Conservation (phyloP, 129 eudicot species). For the Ambrosia trifida region DNA sequence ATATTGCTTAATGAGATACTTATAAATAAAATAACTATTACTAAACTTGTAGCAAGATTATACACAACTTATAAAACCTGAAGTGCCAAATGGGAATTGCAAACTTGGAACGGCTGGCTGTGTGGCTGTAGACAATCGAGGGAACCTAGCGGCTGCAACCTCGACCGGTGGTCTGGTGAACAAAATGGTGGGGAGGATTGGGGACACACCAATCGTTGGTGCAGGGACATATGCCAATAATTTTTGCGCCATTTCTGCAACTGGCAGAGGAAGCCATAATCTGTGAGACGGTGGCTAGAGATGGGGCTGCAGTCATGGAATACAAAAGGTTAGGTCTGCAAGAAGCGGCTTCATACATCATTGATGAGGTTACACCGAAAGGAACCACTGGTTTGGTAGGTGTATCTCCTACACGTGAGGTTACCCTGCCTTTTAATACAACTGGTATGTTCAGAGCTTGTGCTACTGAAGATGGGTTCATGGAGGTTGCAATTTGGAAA, state of each 20-base stretch:
- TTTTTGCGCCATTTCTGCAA: constrained; percentile 83
- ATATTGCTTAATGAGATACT: not conserved
- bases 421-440: constrained; percentile 76
- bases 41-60: constrained; percentile 58
- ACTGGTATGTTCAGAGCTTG: constrained; percentile 93
- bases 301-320: constrained; percentile 92
- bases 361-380: constrained; percentile 47
- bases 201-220: constrained; percentile 86
- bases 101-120: constrained; percentile 91
- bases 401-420: constrained; percentile 70
- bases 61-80: constrained; percentile 49
- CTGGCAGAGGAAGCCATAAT: constrained; percentile 87
- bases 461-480: constrained; percentile 86
- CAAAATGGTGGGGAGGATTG: constrained; percentile 90
- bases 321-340: constrained; percentile 69
- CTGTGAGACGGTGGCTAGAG: constrained; percentile 74
- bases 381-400: constrained; percentile 74
- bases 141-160: constrained; percentile 84
- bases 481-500: constrained; percentile 64
- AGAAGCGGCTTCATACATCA: constrained; percentile 59
- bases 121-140: constrained; percentile 71
- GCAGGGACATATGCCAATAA: constrained; percentile 86
- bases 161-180: constrained; percentile 89
- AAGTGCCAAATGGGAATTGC: constrained; percentile 59
- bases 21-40: not conserved